phyloP scores from a whole-genome alignment of 1,284 basidiomycete genomes.

The Ceratobasidium sp. region DNA sequence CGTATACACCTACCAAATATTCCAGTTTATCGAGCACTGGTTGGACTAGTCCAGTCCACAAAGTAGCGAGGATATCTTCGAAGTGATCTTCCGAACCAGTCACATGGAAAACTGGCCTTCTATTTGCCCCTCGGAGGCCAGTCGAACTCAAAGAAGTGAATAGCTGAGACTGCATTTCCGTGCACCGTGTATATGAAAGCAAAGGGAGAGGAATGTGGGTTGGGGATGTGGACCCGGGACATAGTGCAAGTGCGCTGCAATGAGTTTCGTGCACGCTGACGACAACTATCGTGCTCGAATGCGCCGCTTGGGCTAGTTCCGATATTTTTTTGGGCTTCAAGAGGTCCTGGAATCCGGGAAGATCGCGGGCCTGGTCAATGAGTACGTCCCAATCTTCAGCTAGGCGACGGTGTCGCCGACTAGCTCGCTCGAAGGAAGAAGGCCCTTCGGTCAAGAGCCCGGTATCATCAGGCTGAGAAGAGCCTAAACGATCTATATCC shows the following conservation, averaged over 20 bases:
- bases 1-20: no score
- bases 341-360: conserved; percentile 3
- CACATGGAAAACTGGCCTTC: no score
- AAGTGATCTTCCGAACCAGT: no score
- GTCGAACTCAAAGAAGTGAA: not conserved
- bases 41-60: no score
- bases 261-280: not conserved
- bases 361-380: not conserved
- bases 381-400: not conserved
- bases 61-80: no score
- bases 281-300: not conserved
- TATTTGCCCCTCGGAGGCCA: not conserved
- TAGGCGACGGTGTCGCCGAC: not conserved
- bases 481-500: not conserved
- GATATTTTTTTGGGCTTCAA: not conserved
- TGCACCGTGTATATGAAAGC: not conserved
- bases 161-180: not conserved
- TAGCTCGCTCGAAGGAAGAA: not conserved
- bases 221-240: not conserved
- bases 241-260: not conserved
- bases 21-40: no score
- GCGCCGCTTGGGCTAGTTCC: no score
- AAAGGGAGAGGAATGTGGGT: not conserved
- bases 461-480: not conserved
- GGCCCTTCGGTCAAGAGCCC: not conserved